Percentiles rank a stretch among this genome's conserved stretches.
These are phyloP conservation scores for Sporothrix pallida DNA, from an alignment of 2,329 filamentous ascomycete species.

Conservation along the genomic window DNA sequence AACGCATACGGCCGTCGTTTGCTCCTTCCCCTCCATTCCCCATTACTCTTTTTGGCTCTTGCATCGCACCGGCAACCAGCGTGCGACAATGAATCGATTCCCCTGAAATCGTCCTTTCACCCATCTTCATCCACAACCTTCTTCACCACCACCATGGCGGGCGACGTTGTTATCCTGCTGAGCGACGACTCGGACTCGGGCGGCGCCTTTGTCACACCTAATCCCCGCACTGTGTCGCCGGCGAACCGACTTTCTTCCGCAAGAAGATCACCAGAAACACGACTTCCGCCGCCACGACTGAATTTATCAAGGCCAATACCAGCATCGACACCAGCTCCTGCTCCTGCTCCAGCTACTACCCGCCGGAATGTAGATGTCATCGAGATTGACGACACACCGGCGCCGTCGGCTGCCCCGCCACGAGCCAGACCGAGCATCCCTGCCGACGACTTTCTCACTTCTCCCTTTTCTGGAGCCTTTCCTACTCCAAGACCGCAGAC, in stretches of 20 bases:
- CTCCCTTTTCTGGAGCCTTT: not conserved
- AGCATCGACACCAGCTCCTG: not conserved
- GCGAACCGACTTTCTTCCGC: not conserved
- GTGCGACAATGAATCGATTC: not conserved
- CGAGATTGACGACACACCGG: conserved; percentile 26
- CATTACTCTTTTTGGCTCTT: not conserved
- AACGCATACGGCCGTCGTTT: not conserved
- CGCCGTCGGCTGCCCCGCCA: not conserved
- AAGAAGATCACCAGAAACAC: not conserved
- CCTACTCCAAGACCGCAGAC: not conserved
- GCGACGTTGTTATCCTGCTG: conserved; percentile 15
- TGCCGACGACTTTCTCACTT: not conserved
- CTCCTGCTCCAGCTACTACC: not conserved
- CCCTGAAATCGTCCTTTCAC: not conserved
- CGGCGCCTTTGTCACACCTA: conserved; percentile 18
- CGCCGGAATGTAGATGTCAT: conserved; percentile 6
- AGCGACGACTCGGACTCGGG: conserved; percentile 23
- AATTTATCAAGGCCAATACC: not conserved
- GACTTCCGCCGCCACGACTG: conserved; percentile 8
- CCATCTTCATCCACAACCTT: too few relatives aligned
- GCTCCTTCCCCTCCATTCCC: not conserved
- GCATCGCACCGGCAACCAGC: conserved; percentile 8
- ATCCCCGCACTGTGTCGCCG: not conserved
- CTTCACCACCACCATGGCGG: not conserved
- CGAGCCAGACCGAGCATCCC: conserved; percentile 1